Percentiles rank a stretch among this genome's conserved stretches.
Evolutionary conservation across 176 grass and related monocot genomes (phyloP).

Genomic region (Phoenix roebelenii): DNA sequence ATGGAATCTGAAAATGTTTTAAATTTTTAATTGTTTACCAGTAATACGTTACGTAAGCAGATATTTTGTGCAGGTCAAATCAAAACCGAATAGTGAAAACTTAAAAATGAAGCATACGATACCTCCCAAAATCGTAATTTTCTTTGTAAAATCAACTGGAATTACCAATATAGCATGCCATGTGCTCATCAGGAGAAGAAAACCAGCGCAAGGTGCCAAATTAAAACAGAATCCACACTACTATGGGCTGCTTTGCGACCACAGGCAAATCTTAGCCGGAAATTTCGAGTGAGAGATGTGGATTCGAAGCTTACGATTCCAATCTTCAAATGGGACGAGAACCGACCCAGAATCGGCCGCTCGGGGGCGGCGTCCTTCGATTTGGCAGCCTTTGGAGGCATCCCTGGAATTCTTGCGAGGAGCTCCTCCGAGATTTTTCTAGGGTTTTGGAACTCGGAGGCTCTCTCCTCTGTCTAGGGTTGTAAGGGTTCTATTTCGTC

Average conservation of each 20-base stretch:
- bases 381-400: constrained; percentile 90
- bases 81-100: no score
- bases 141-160: no score
- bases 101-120: no score
- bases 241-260: neutral
- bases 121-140: no score
- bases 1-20: no score
- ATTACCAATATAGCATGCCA: no score
- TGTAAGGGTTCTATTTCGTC: neutral
- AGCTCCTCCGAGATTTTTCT: neutral
- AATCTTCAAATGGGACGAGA: constrained; percentile 98
- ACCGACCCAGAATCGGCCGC: constrained; percentile 91
- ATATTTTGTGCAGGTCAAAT: no score
- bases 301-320: constrained; percentile 57
- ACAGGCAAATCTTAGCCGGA: neutral
- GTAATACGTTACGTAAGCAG: no score
- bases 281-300: neutral
- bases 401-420: constrained; percentile 3
- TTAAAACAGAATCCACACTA: no score
- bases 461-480: neutral
- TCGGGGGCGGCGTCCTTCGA: constrained; percentile 66
- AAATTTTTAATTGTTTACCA: no score
- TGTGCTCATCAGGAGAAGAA: no score
- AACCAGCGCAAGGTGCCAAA: no score
- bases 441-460: neutral